Evolutionary conservation across 78 protist genomes (phyloP), one percentile per base, ranked within the genome.

Genomic region (Cavenderia fasciculata): DNA sequence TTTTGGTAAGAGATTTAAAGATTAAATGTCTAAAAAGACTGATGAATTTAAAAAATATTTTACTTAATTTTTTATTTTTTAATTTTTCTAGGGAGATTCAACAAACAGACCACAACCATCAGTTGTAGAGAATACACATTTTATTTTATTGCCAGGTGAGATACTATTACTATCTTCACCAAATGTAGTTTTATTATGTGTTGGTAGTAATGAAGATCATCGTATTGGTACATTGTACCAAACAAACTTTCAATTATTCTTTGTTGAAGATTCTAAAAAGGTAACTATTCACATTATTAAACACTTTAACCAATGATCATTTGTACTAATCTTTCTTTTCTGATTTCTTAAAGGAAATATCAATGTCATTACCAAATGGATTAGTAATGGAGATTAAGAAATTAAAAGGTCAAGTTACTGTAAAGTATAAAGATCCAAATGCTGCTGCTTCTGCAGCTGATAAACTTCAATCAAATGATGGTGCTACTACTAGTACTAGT

Each of bases 401-500:
- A n/a, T n/a, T n/a, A n/a, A n/a, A n/a, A 57, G 90, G 90, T 21
- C 90, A 82, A 57, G 90, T 82, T 14, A 82, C 70, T 56, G 90
- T 82, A 43, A 82, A 79, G 68, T 82, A 82, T 56, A 74, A 82
- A 19, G 90, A 82, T n/a, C 36, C 36, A 41, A 19, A 1, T 29
- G 3, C 19, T 1, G 25, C 8, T 4, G 44, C 47, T 4, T 4
- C 14, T 29, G 8, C 36, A 27, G n/a, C n/a, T 29, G 41, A 59
- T 29, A 75, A 29, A 41, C 29, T 41, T 74, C 33, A 38, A 21
- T 23, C 1, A 10, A 74, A 56, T 59, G 31, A 1, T 12, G 23
- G 10, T 12, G 40, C 8, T n/a, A 40, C 19, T 21, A 65, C 7
- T 61, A 33, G 34, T 56, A 56, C 11, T 56, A 56, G 5, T 12